phyloP scores from a whole-genome alignment of 345 rosid genomes.

The Pseudoturritis turrita region DNA sequence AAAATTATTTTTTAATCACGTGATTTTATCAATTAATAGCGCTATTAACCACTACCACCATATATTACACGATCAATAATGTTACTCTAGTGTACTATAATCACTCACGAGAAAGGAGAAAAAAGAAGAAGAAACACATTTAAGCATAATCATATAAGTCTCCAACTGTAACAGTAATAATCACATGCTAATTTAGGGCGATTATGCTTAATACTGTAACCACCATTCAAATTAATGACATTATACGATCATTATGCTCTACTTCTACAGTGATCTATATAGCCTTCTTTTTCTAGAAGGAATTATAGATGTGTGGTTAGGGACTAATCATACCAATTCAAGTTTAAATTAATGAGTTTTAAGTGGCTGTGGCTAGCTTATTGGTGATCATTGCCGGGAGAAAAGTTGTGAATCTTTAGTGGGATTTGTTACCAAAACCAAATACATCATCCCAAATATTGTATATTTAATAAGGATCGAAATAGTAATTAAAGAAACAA shows the following conservation, averaged over 20 bases:
- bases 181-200: constrained; percentile 1
- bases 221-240: constrained; percentile 14
- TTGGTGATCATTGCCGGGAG: constrained; percentile 11
- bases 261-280: neutral
- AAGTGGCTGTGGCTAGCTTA: constrained; percentile 12
- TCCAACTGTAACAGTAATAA: constrained; percentile 10
- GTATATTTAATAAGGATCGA: neutral
- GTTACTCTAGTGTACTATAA: neutral
- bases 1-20: constrained; percentile 1
- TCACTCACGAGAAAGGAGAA: neutral
- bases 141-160: constrained; percentile 17
- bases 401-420: constrained; percentile 16
- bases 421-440: constrained; percentile 27
- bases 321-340: constrained; percentile 1
- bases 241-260: constrained; percentile 9
- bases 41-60: constrained; percentile 13
- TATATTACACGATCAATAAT: neutral
- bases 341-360: neutral
- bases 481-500: neutral
- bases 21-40: neutral
- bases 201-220: constrained; percentile 15
- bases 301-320: constrained; percentile 1
- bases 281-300: constrained; percentile 1
- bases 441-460: constrained; percentile 14
- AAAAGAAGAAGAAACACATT: neutral